Conservation (phyloP, 2,329 filamentous ascomycete species). For the Dothideomycetes sp. region DNA sequence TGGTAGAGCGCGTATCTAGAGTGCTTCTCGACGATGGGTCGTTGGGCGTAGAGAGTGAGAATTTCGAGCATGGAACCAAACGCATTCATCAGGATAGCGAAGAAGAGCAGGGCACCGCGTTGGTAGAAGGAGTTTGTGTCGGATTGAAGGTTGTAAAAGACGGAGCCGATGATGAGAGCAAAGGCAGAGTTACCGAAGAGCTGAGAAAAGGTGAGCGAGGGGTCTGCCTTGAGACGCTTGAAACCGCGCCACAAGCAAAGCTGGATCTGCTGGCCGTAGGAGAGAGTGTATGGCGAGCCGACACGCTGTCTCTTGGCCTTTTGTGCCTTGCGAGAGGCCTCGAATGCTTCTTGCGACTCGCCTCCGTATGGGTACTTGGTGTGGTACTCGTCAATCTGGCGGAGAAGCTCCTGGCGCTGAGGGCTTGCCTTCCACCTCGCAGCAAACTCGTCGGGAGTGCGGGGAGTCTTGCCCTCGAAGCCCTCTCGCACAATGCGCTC, state of each 20-base stretch:
- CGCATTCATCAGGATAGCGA: slow-evolving; percentile 76
- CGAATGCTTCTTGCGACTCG: slow-evolving; percentile 33
- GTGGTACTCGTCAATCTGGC: slow-evolving; percentile 36
- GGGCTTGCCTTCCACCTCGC: slow-evolving; percentile 43
- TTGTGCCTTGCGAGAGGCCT: slow-evolving; percentile 33
- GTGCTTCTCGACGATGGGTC: slow-evolving; percentile 88
- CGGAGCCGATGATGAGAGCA: slow-evolving; percentile 65
- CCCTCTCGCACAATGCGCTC: slow-evolving; percentile 35
- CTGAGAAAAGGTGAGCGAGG: slow-evolving; percentile 58
- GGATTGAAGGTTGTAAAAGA: slow-evolving; percentile 65
- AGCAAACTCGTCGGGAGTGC: slow-evolving; percentile 40
- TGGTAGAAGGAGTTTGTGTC: slow-evolving; percentile 65
- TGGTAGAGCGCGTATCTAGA: slow-evolving; percentile 79
- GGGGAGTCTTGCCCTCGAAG: slow-evolving; percentile 34
- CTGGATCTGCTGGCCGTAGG: slow-evolving; percentile 60
- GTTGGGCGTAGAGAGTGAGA: slow-evolving; percentile 74
- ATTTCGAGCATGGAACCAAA: slow-evolving; percentile 77
- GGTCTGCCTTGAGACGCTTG: slow-evolving; percentile 65
- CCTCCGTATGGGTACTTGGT: slow-evolving; percentile 33
- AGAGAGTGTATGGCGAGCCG: slow-evolving; percentile 74
- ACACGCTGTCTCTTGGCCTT: slow-evolving; percentile 42
- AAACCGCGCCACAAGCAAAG: slow-evolving; percentile 77
- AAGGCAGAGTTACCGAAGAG: slow-evolving; percentile 63
- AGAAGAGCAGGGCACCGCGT: slow-evolving; percentile 73
- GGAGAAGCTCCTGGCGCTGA: slow-evolving; percentile 32